Conservation (phyloP, 805 yeast genomes). For the Lachancea sp. region DNA sequence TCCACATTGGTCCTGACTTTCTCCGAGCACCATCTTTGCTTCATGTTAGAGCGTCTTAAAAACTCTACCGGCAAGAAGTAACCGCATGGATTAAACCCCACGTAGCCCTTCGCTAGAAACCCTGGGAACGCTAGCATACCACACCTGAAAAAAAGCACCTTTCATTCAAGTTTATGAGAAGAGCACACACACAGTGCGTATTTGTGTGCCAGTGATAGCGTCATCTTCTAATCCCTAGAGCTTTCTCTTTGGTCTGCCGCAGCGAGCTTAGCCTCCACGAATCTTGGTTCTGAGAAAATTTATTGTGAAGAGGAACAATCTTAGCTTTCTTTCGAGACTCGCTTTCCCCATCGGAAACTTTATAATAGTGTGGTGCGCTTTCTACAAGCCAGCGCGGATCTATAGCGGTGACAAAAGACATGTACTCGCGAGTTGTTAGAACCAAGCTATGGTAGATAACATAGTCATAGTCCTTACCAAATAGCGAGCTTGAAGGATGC, state of each 20-base stretch:
- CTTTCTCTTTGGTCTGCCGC: conserved; percentile 28
- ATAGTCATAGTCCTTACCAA: conserved; percentile 60
- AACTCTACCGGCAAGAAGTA: too few relatives aligned
- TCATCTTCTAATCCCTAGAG: conserved; percentile 26
- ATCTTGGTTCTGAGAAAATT: conserved; percentile 52
- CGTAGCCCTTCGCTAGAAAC: too few relatives aligned
- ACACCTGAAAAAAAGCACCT: not conserved
- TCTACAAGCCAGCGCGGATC: conserved; percentile 76
- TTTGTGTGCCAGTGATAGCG: not conserved
- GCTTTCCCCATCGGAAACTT: conserved; percentile 49
- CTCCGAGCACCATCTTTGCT: too few relatives aligned
- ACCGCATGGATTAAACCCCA: too few relatives aligned
- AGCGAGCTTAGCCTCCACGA: conserved; percentile 68
- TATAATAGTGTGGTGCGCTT: conserved; percentile 67
- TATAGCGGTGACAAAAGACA: conserved; percentile 81
- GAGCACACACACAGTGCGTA: too few relatives aligned
- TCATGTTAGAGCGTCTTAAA: too few relatives aligned
- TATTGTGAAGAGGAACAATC: conserved; percentile 66
- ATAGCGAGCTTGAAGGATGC: conserved; percentile 81
- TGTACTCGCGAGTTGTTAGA: conserved; percentile 80
- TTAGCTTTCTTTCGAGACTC: conserved; percentile 52
- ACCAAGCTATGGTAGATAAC: conserved; percentile 76
- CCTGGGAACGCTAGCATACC: too few relatives aligned
- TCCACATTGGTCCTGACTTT: too few relatives aligned
- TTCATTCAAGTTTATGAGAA: not conserved